Evolutionary conservation across 106 monocot species (phyloP).

Genomic region (Posidonia australis): DNA sequence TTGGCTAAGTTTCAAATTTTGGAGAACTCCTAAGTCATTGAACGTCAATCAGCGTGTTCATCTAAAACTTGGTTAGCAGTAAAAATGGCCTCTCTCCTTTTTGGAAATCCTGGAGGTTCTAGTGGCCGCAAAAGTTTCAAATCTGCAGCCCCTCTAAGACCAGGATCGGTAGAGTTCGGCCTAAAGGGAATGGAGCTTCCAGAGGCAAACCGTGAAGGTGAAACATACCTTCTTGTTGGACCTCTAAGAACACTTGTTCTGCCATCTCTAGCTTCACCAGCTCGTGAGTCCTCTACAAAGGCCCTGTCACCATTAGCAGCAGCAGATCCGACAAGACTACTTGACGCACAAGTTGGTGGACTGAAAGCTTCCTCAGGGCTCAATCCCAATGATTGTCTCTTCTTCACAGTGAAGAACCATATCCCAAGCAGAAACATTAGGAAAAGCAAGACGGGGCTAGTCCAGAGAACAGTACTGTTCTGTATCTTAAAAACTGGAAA

Average conservation of each 20-base stretch:
- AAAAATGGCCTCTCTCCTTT: constrained; percentile 65
- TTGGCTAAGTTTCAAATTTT: neutral
- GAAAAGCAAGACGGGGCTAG: constrained; percentile 65
- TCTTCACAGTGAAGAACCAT: constrained; percentile 92
- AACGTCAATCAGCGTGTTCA: constrained; percentile 52
- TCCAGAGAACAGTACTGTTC: constrained; percentile 75
- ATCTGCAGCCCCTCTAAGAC: constrained; percentile 33
- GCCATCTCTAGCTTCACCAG: constrained; percentile 33
- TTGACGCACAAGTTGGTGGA: constrained; percentile 4
- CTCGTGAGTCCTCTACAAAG: constrained; percentile 31
- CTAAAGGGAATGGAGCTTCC: constrained; percentile 35
- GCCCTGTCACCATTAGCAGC: constrained; percentile 19
- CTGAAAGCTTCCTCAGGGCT: constrained; percentile 62
- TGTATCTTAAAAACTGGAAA: constrained; percentile 54
- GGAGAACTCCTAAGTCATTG: neutral
- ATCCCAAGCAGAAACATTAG: constrained; percentile 62
- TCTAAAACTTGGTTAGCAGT: constrained; percentile 27
- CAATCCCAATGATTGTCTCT: constrained; percentile 75
- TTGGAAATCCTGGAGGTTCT: constrained; percentile 49
- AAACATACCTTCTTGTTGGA: constrained; percentile 49
- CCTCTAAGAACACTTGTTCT: constrained; percentile 46
- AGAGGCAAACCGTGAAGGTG: constrained; percentile 46
- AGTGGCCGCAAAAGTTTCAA: constrained; percentile 42
- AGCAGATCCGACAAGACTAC: constrained; percentile 14
- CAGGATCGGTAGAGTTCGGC: constrained; percentile 37